phyloP scores from a whole-genome alignment of 768 basidiomycete genomes.

The Brasilioporus rufonigricans region DNA sequence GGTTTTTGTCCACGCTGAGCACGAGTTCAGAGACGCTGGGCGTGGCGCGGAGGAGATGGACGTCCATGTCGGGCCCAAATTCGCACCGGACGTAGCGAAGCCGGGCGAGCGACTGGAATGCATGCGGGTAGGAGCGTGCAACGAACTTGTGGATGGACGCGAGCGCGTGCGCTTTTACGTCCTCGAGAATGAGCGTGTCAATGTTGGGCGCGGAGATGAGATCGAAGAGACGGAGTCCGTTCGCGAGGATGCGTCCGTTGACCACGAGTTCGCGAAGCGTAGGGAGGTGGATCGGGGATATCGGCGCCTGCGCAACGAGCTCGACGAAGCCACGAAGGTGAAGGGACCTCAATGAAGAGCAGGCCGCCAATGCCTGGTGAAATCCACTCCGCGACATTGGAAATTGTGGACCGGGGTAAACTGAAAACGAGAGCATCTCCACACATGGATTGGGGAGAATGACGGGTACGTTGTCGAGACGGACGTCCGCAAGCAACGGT shows the following conservation, averaged over 20 bases:
- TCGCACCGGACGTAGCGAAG: conserved; percentile 32
- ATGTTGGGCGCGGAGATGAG: conserved; percentile 32
- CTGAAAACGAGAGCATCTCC: conserved; percentile 32
- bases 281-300: conserved; percentile 23
- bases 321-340: conserved; percentile 34
- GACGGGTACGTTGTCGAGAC: conserved; percentile 31
- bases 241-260: conserved; percentile 29
- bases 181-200: conserved; percentile 31
- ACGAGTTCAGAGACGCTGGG: conserved; percentile 33
- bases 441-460: conserved; percentile 19
- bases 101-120: conserved; percentile 28
- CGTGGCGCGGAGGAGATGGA: conserved; percentile 31
- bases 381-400: conserved; percentile 26
- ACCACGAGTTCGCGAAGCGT: conserved; percentile 30
- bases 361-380: conserved; percentile 18
- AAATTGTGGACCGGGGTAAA: conserved; percentile 33
- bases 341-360: conserved; percentile 21
- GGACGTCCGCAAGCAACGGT: conserved; percentile 32
- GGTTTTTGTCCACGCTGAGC: conserved; percentile 29
- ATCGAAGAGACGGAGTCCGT: conserved; percentile 32
- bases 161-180: conserved; percentile 28
- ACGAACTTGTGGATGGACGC: conserved; percentile 30
- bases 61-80: conserved; percentile 31
- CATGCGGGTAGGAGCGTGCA: conserved; percentile 23
- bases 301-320: conserved; percentile 17